These are phyloP conservation scores for Austroboletus festivus DNA, from an alignment of 768 basidiomycete genomes.

Conservation along the genomic window DNA sequence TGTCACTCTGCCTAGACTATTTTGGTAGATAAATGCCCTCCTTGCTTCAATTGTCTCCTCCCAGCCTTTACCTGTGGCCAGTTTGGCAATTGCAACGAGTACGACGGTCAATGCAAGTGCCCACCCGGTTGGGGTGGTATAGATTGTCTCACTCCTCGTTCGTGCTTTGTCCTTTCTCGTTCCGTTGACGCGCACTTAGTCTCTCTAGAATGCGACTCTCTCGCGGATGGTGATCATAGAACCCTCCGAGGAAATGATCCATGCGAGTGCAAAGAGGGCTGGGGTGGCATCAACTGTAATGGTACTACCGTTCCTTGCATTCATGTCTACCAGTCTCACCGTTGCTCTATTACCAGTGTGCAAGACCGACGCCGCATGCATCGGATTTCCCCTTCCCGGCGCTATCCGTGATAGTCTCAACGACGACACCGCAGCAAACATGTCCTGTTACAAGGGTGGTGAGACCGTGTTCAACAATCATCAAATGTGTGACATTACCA, in stretches of 20 bases:
- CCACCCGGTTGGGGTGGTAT: conserved; percentile 97
- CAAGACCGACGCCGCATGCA: conserved; percentile 75
- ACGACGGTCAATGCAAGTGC: conserved; percentile 95
- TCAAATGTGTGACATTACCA: conserved; percentile 98
- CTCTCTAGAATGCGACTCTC: conserved; percentile 81
- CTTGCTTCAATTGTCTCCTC: conserved; percentile 95
- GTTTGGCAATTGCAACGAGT: conserved; percentile 85
- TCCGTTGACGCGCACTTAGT: neutral
- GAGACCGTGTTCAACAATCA: conserved; percentile 93
- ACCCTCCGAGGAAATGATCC: conserved; percentile 71
- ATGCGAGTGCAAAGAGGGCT: conserved; percentile 92
- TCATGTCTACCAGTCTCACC: neutral
- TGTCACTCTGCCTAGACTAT: neutral
- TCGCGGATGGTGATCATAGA: conserved; percentile 86
- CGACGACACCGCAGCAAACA: conserved; percentile 49
- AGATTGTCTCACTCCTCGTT: conserved; percentile 90
- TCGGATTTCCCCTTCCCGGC: conserved; percentile 67
- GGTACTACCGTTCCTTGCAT: conserved; percentile 48
- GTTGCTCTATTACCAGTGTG: conserved; percentile 60
- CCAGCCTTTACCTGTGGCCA: conserved; percentile 92
- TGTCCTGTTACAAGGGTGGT: conserved; percentile 94
- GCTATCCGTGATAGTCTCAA: conserved; percentile 37
- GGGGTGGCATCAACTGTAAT: conserved; percentile 97
- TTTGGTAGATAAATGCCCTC: conserved; percentile 60
- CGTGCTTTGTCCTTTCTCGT: conserved; percentile 32